Evolutionary conservation across 306 rosid genomes (phyloP).

Genomic region (Fagus crenata): DNA sequence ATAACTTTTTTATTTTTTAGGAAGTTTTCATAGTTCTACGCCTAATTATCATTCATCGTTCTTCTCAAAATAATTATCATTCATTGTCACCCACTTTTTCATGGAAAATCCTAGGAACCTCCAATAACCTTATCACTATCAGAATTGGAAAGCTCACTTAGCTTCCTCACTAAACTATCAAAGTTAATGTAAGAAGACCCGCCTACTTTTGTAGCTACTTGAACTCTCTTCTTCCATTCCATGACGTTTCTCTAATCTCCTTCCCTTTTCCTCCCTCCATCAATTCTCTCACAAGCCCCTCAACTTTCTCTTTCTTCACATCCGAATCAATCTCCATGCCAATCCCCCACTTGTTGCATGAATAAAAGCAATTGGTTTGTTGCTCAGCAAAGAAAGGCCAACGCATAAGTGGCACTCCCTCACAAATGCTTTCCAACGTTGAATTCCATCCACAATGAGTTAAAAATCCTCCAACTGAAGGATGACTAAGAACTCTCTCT

Average conservation of each 20-base stretch:
- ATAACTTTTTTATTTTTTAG: no score
- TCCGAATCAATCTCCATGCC: constrained; percentile 42
- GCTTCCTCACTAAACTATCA: no score
- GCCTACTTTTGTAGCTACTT: constrained; percentile 29
- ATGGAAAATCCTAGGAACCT: no score
- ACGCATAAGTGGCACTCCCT: constrained; percentile 36
- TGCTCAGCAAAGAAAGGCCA: constrained; percentile 50
- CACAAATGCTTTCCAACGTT: constrained; percentile 40
- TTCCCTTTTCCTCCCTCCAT: constrained; percentile 37
- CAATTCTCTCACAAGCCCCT: constrained; percentile 38
- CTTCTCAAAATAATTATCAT: no score
- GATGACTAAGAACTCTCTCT: constrained; percentile 33
- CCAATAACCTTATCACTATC: no score
- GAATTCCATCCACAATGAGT: constrained; percentile 49
- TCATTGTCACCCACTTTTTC: no score
- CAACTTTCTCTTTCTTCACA: constrained; percentile 41
- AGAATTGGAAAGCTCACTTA: no score
- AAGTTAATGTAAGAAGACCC: constrained; percentile 36
- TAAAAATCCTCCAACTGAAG: constrained; percentile 32
- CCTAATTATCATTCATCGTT: no score
- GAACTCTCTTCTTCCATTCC: constrained; percentile 40
- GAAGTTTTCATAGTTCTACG: no score
- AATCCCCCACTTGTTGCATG: constrained; percentile 33
- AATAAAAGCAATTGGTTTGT: constrained; percentile 41
- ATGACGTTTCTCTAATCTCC: constrained; percentile 29